Evolutionary conservation across 805 yeast species (phyloP).

Genomic region (Ogataea glucozyma): DNA sequence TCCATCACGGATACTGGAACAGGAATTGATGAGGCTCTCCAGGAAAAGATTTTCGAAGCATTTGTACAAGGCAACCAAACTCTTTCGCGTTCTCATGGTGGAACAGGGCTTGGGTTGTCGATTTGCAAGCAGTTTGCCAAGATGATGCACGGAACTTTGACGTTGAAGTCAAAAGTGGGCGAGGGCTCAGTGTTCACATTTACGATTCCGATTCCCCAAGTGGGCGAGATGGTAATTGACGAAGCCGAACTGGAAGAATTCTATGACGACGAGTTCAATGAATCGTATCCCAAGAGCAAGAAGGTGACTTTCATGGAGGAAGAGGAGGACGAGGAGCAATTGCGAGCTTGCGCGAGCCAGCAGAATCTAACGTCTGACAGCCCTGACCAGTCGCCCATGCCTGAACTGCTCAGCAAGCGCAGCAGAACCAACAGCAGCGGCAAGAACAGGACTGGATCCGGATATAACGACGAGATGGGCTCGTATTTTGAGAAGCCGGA

Average conservation of each 20-base stretch:
- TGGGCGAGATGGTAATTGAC: conserved; percentile 49
- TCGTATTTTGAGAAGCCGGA: conserved; percentile 44
- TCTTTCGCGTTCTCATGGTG: conserved; percentile 86
- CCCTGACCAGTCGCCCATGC: too few relatives aligned
- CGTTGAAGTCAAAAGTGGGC: conserved; percentile 71
- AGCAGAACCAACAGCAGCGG: background rate
- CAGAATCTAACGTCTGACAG: too few relatives aligned
- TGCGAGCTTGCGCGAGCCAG: too few relatives aligned
- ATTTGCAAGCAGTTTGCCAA: conserved; percentile 89
- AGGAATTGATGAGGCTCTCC: conserved; percentile 83
- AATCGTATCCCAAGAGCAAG: conserved; percentile 50
- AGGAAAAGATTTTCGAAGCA: conserved; percentile 88
- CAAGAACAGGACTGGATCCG: too few relatives aligned
- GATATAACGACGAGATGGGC: conserved; percentile 13
- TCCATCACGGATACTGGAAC: conserved; percentile 91
- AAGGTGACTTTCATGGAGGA: conserved; percentile 44
- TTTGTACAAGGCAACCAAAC: conserved; percentile 98
- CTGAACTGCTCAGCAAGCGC: background rate
- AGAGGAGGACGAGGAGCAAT: conserved; percentile 8
- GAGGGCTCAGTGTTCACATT: conserved; percentile 84
- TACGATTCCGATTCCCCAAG: conserved; percentile 72
- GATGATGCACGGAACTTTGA: conserved; percentile 83
- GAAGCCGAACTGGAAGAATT: conserved; percentile 37
- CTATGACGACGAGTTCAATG: conserved; percentile 70
- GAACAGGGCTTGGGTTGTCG: conserved; percentile 89